Percentiles rank a stretch among this genome's conserved stretches.
phyloP scores from a whole-genome alignment of 2,329 filamentous ascomycete genomes.

The Phoma sp. region DNA sequence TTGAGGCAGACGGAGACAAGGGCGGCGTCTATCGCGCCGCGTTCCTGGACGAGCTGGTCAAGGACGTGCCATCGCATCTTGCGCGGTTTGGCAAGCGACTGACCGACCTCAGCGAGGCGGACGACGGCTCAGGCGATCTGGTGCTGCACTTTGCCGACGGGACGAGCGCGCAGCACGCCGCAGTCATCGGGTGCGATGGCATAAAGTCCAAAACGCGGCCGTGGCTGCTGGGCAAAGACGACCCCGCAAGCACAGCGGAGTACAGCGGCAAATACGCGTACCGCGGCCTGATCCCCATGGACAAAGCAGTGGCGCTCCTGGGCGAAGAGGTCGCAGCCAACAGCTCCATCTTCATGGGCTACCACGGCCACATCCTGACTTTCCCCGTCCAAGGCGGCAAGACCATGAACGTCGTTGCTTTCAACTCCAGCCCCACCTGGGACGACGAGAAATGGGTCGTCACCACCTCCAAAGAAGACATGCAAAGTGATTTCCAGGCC shows the following conservation, averaged over 20 bases:
- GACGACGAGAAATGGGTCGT: conserved; percentile 44
- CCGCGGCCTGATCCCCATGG: conserved; percentile 67
- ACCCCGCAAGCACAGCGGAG: conserved; percentile 52
- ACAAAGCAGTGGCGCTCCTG: conserved; percentile 56
- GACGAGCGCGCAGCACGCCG: conserved; percentile 52
- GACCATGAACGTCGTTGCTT: conserved; percentile 60
- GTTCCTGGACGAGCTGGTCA: conserved; percentile 58
- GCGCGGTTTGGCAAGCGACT: conserved; percentile 54
- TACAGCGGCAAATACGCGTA: conserved; percentile 69
- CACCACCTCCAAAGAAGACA: conserved; percentile 40
- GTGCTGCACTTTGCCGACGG: conserved; percentile 55
- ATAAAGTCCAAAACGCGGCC: conserved; percentile 65
- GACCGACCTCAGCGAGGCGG: conserved; percentile 33
- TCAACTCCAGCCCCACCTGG: conserved; percentile 42
- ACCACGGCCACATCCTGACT: conserved; percentile 64
- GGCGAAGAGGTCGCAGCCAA: conserved; percentile 59
- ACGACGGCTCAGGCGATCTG: conserved; percentile 43
- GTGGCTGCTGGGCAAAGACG: conserved; percentile 58
- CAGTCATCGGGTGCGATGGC: conserved; percentile 69
- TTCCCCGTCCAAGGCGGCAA: conserved; percentile 66
- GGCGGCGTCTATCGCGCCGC: conserved; percentile 56
- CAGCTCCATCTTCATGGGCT: conserved; percentile 64
- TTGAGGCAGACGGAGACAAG: conserved; percentile 29
- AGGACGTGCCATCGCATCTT: conserved; percentile 53
- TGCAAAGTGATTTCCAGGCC: conserved; percentile 37